Evolutionary conservation across 441 rosid species (phyloP), one percentile per base, ranked within the genome.

Genomic region (Oxalis stricta): DNA sequence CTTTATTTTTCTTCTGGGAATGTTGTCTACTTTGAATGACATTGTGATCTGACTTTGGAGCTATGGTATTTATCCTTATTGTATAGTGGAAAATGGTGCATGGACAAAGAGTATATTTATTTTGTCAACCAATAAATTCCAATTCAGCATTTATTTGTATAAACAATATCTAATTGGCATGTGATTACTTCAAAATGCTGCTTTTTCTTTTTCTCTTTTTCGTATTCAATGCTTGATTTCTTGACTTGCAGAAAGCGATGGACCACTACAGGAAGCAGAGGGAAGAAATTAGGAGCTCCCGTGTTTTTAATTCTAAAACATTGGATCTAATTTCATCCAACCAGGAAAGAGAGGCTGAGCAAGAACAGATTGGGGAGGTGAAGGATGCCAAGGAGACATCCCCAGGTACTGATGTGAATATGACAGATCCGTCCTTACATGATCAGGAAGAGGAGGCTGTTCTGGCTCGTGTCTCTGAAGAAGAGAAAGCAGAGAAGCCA

Each of bases 261-360:
- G 71, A 70, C 45, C 69, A 75, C 11, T 91, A 86, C 71, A 83
- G 68, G 78, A 79, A 71, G 65, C 86, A 84, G 59, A 64, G 77
- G 51, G 56, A 57, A 45, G 69, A 72, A 41, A 53, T 61, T 11
- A 63, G 62, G 39, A 68, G 77, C 46, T 49, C 65, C 47, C 55
- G 61, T 19, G 31, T 46, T 40, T 28, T 41, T 22, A 48, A 56
- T 28, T 50, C 55, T 21, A 49, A 65, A 10, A 48, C 15, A 18
- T 20, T 56, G 22, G 65, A 61, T 60, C 44, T 48, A 18, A 31
- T 55, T 46, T 48, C 52, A 14, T 28, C 63, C 16, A 51, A 62
- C 46, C 46, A 20, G 21, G 69, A 43, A 33, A 51, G 57, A 41
- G 44, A 41, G 16, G 64, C 54, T 29, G 71, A 47, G 38, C 53